Base-by-base conservation (phyloP, 768 basidiomycete species). In the Dioszegia aurantiaca region DNA sequence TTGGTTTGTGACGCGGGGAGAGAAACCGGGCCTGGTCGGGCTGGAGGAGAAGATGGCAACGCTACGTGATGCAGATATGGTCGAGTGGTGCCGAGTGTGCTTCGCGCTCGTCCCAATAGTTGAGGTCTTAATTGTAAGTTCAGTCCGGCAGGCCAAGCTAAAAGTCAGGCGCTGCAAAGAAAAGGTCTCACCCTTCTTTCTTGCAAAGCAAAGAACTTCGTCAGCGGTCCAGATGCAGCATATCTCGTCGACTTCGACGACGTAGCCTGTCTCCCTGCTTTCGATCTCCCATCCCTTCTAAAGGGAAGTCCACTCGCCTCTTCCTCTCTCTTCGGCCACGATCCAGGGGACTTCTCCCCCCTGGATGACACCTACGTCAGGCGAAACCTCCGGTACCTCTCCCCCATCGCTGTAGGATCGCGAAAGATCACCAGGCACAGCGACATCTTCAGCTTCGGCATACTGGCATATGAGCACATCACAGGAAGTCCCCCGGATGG, bases 391-490 rank as follows among this genome's bases (percentile, higher is more conserved):
- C 60, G 63, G 2, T 69, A 63, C 28, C 64, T 70, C 30, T 69
- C 72, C 1, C 72, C 72, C 2, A 64, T 62, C 49, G 55, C 61
- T 3, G 55, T 64, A 4, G 54, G 57, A 1, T 39, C 60, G 17
- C 47, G 55, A 10, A 55, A 37, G 24, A 23, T 55, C 33, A 59
- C 55, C 26, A 24, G 24, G 11, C 36, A 57, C 0, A 58, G 56
- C 24, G 72, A 73, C 52, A 56, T 74, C 12, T 76, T 63, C 31
- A 62, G 63, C 4, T 69, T 72, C 40, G 74, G 69, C 6, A 67
- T 70, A 5, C 26, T 64, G 2, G 66, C 65, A 4, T 73, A 70
- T 55, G 70, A 74, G 47, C 45, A 72, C 26, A 14, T 73, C 2
- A 69, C 67, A 2, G 64, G 65, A 1, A 43, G 39, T 19, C 52